phyloP scores from a whole-genome alignment of 2,329 filamentous ascomycete species.

The Claviceps capensis region DNA sequence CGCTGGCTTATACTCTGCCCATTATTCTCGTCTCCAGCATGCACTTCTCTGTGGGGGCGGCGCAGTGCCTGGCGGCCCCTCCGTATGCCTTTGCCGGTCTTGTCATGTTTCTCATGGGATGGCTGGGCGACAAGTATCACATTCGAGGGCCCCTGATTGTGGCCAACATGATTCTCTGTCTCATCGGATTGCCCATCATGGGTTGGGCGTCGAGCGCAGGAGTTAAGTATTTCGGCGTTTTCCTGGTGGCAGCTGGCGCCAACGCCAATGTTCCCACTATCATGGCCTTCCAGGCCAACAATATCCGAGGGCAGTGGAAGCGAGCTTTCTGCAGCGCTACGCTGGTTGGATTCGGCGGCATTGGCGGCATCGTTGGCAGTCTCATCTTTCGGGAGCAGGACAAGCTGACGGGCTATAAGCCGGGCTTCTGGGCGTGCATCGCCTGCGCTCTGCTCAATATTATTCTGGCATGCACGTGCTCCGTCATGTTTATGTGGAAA shows the following conservation, averaged over 20 bases:
- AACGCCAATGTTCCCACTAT: conserved; percentile 64
- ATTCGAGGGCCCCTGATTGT: conserved; percentile 52
- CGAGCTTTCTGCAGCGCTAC: conserved; percentile 65
- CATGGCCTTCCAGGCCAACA: conserved; percentile 76
- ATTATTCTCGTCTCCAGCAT: conserved; percentile 54
- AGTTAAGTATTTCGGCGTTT: conserved; percentile 60
- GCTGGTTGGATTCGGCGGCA: conserved; percentile 60
- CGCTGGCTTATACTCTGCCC: conserved; percentile 66
- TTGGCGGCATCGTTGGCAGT: conserved; percentile 65
- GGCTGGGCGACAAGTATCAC: conserved; percentile 52
- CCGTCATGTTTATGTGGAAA: conserved; percentile 26
- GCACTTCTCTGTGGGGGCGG: conserved; percentile 46
- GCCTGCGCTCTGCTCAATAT: conserved; percentile 33
- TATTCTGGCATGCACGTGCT: conserved; percentile 28
- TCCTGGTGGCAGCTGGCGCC: conserved; percentile 61
- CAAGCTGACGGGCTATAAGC: conserved; percentile 34
- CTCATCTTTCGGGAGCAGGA: conserved; percentile 55
- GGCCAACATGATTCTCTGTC: conserved; percentile 49
- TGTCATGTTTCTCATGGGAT: conserved; percentile 46
- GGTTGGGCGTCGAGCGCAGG: conserved; percentile 45
- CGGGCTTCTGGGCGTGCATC: conserved; percentile 42
- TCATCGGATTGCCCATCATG: conserved; percentile 60
- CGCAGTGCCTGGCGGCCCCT: conserved; percentile 60
- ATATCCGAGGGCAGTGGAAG: conserved; percentile 82
- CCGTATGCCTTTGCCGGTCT: conserved; percentile 53